phyloP scores from a whole-genome alignment of 2,329 filamentous ascomycete species.

The Clarireedia sp. region DNA sequence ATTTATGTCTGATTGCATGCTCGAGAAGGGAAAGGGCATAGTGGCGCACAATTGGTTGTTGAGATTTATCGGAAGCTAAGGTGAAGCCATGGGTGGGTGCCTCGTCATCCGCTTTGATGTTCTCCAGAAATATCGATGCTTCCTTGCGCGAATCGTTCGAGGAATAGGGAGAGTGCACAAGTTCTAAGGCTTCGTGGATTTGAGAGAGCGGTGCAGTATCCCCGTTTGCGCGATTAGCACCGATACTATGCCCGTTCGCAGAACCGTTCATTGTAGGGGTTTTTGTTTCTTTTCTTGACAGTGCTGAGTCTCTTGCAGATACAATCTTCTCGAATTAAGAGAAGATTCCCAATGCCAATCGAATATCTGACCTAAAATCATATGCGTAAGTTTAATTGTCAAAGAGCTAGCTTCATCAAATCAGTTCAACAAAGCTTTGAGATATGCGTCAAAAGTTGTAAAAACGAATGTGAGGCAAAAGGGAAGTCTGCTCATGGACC shows the following conservation, averaged over 20 bases:
- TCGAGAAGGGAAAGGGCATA: constrained; percentile 91
- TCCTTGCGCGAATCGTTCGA: constrained; percentile 73
- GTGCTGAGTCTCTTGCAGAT: background rate
- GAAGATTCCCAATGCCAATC: background rate
- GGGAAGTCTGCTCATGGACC: background rate
- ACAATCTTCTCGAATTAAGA: background rate
- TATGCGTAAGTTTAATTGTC: background rate
- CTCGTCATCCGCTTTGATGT: constrained; percentile 69
- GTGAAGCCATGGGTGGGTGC: constrained; percentile 80
- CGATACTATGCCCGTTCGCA: constrained; percentile 17
- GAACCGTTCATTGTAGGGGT: constrained; percentile 23
- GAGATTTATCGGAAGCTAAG: constrained; percentile 66
- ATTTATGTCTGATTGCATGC: constrained; percentile 78
- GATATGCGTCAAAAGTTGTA: background rate
- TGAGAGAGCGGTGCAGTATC: constrained; percentile 46
- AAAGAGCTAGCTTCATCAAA: constrained; percentile 6
- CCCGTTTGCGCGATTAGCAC: constrained; percentile 26
- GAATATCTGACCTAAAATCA: background rate
- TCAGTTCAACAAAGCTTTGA: background rate
- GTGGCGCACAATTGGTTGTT: constrained; percentile 78
- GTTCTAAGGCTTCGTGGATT: constrained; percentile 77
- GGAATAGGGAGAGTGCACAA: constrained; percentile 77
- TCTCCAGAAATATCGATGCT: constrained; percentile 79
- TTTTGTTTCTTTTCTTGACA: too few relatives aligned
- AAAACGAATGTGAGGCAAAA: background rate